Evolutionary conservation across 2,329 filamentous ascomycete genomes (phyloP), one percentile per base, ranked within the genome.

Genomic region (Colletotrichum sublineola): DNA sequence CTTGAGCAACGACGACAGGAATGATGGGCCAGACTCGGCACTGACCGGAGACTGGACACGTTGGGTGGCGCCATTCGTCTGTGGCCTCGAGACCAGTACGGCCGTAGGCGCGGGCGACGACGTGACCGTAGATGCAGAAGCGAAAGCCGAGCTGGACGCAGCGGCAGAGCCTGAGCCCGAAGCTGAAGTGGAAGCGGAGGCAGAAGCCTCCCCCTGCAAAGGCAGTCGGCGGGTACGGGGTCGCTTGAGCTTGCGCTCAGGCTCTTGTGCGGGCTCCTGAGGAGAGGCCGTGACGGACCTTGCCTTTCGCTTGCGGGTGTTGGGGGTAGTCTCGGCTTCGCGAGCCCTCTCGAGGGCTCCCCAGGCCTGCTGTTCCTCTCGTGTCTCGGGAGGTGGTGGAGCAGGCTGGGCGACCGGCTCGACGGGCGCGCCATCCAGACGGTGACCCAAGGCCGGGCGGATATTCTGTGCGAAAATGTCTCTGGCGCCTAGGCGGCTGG

Each of bases 311-410:
- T 97, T 95, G 71, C 93, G 90, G 63, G 86, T 84, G 73, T 84
- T 86, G 63, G 77, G 81, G 38, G 83, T 80, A 57, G 83, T 80
- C 74, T 93, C 88, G 24, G 89, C 87, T 73, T 95, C 92, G 75
- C 94, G 89, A 55, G 94, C 95, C 80, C 92, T 93, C 76, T 98
- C 95, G 74, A 98, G 92, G 29, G 93, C 94, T 74, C 95, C 94
- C 96, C 96, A 98, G 5, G 96, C 94, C 70, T 91, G 88, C 66
- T 92, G 87, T 81, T 97, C 95, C 76, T 97, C 95, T 53, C 91
- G 84, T 9, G 92, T 93, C 81, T 97, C 93, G 40, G 67, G 67
- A 55, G 62, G 18, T 3, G 62, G 48, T 14, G 50, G 50, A 5
- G 55, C 14, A 29, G 65, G 67, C 24, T 56, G 53, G 20, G 46